Conservation (phyloP, 495 filamentous ascomycete species). For the Collariella sp. region DNA sequence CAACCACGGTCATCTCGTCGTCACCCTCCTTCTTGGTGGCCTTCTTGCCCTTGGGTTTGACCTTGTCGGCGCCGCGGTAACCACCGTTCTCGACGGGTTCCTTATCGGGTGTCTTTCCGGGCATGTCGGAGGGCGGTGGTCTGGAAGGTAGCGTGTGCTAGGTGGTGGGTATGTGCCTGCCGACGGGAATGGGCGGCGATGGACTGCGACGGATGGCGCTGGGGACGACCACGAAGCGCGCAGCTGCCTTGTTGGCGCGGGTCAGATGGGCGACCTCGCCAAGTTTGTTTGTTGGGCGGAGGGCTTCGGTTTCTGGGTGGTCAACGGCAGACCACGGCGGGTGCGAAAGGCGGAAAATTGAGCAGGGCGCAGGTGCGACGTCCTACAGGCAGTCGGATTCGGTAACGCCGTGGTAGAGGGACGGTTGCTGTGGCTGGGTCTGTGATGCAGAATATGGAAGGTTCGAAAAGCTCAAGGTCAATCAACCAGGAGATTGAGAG, state of each 20-base stretch:
- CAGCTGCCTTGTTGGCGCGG: slow-evolving; percentile 9
- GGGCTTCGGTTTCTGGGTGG: not conserved
- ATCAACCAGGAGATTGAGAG: slow-evolving; percentile 15
- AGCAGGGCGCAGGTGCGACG: not conserved
- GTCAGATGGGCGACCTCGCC: slow-evolving; percentile 9
- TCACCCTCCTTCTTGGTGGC: slow-evolving; percentile 47
- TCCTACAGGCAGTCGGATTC: not conserved
- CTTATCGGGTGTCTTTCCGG: slow-evolving; percentile 62
- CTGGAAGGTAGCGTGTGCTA: not conserved
- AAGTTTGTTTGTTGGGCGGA: slow-evolving; percentile 9
- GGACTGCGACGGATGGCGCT: slow-evolving; percentile 15
- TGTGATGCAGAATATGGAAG: slow-evolving; percentile 13
- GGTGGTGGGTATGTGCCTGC: slow-evolving; percentile 7
- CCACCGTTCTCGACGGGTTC: slow-evolving; percentile 67
- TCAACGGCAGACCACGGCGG: not conserved
- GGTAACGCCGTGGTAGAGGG: not conserved
- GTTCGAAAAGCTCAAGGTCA: slow-evolving; percentile 22
- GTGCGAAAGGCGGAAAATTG: not conserved
- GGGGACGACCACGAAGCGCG: slow-evolving; percentile 11
- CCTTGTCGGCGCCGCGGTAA: slow-evolving; percentile 64
- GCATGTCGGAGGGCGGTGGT: slow-evolving; percentile 34
- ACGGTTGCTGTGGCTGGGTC: not conserved
- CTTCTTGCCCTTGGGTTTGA: slow-evolving; percentile 60
- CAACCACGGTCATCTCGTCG: slow-evolving; percentile 81
- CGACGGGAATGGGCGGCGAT: slow-evolving; percentile 18